Evolutionary conservation across 164 flowering plant species (phyloP), one percentile per base, ranked within the genome.

Genomic region (Annona cherimola): DNA sequence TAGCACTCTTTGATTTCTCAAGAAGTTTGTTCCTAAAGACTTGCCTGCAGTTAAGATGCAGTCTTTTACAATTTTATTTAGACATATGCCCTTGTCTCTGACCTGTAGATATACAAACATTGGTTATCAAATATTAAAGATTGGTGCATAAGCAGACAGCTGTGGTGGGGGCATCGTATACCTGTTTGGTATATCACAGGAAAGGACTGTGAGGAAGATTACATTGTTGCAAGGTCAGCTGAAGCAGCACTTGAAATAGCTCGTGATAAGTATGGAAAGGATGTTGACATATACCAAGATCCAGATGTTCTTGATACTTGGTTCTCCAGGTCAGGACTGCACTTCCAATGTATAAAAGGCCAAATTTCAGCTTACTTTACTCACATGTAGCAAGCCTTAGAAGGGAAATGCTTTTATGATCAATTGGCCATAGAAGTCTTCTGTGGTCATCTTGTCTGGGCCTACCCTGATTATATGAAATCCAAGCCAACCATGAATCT

Each of bases 141-240:
- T 76, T 92, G 99, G 99, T 92, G 97, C 81, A 94, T 94, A 86
- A 92, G 97, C 84, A 86, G 99, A 78, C 99, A 94, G 76, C 81
- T 94, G 7, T 94, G 99, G 99, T 94, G 99, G 99, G 99, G 99
- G 43, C 99, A 94, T 72, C 90, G 93, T 2, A 92, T 94, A 77
- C 99, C 97, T 35, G 99, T 92, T 76, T 94, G 99, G 99, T 94
- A 92, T 69, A 76, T 94, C 78, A 85, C 63, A 19, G 97, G 97
- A 4, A 89, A 88, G 81, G 89, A 92, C 70, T 80, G 83, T 79
- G 96, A 94, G 79, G 97, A 92, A 71, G 95, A 91, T 26, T 94
- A 89, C 75, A 87, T 94, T 66, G 97, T 92, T 80, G 97, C 97
- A 43, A 80, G 91, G 78, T 83, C 72, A 83, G 74, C 81, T 68